These are phyloP conservation scores for Geoglossum glabrum DNA, from an alignment of 495 filamentous ascomycete species.

Conservation along the genomic window DNA sequence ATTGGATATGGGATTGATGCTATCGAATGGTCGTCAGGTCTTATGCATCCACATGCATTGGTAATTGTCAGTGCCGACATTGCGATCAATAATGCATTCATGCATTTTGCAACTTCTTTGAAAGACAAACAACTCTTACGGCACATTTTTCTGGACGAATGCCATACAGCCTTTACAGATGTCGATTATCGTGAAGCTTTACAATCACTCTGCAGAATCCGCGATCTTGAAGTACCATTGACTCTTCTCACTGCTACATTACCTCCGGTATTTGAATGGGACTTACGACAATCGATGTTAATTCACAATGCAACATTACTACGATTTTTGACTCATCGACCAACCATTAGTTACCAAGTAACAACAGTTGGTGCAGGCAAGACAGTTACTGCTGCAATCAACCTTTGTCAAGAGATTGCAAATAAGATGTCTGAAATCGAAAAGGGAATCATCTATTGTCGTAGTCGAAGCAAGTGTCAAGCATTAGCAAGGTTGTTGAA, in stretches of 20 bases:
- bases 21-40: background rate
- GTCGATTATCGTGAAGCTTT: background rate
- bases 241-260: background rate
- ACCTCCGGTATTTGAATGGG: background rate
- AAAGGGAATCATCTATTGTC: background rate
- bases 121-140: background rate
- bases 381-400: background rate
- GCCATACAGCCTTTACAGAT: background rate
- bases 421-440: background rate
- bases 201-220: background rate
- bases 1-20: background rate
- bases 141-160: background rate
- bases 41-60: background rate
- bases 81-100: background rate
- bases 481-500: background rate
- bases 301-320: background rate
- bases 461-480: background rate
- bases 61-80: background rate
- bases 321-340: background rate
- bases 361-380: background rate
- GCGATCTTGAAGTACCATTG: background rate
- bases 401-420: background rate
- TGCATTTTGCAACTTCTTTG: background rate
- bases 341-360: background rate
- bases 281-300: background rate